Evolutionary conservation across 345 rosid genomes (phyloP).

Genomic region (Melaleuca alternifolia): DNA sequence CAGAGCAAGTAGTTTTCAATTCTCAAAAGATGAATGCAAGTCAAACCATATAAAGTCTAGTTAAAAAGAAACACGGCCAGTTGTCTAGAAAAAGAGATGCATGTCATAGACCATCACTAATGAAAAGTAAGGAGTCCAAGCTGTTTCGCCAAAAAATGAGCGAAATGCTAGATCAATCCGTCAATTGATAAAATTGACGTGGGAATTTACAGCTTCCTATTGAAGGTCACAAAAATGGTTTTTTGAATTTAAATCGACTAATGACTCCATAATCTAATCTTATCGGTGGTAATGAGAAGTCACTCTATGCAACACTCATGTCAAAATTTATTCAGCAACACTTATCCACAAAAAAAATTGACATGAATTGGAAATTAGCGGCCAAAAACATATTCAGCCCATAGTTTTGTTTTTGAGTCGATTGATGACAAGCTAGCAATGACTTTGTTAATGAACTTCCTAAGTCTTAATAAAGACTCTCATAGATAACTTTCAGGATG

Average conservation of each 20-base stretch:
- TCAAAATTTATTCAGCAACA: background rate
- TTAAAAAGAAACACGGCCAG: no score
- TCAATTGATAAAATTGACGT: no score
- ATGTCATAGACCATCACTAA: no score
- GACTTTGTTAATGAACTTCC: accelerated
- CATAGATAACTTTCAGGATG: background rate
- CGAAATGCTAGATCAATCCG: no score
- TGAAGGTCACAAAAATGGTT: accelerated
- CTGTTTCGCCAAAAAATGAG: no score
- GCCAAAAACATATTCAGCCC: background rate
- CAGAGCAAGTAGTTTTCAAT: no score
- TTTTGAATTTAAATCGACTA: background rate
- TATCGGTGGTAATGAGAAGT: background rate
- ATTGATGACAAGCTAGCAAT: background rate
- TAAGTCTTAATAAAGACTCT: background rate
- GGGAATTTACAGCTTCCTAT: no score
- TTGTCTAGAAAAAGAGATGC: no score
- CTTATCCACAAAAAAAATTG: background rate
- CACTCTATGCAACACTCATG: background rate
- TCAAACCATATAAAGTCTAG: no score
- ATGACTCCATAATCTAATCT: background rate
- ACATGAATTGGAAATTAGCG: background rate
- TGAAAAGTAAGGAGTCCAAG: no score
- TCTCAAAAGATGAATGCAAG: no score
- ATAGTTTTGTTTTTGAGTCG: accelerated